A percentile compares a stretch with the other conserved stretches of the same genome.
Evolutionary conservation across 2,329 filamentous ascomycete species (phyloP).

Genomic region (Xylariaceae sp.): DNA sequence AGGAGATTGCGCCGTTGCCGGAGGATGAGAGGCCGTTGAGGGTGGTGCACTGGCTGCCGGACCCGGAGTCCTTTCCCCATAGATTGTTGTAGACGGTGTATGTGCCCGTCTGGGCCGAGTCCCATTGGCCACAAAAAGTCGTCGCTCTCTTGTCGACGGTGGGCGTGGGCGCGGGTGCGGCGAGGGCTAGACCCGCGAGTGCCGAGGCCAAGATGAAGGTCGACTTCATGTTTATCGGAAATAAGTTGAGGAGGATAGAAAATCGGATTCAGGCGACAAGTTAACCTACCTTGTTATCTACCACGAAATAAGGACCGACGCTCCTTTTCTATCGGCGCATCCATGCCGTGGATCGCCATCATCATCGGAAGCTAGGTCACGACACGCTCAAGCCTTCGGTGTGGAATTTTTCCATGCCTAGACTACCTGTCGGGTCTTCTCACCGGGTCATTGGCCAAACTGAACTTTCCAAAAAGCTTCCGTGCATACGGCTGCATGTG

Average conservation of each 20-base stretch:
- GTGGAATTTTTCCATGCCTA: constrained; percentile 9
- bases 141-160: constrained; percentile 17
- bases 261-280: no score
- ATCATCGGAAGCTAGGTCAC: not conserved
- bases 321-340: no score
- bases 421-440: not conserved
- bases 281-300: no score
- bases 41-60: constrained; percentile 39
- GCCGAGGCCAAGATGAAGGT: constrained; percentile 8
- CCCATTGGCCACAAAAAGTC: constrained; percentile 22
- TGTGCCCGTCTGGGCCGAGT: constrained; percentile 29
- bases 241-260: no score
- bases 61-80: constrained; percentile 39
- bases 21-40: constrained; percentile 32
- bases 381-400: constrained; percentile 4
- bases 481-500: no score
- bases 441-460: no score
- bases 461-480: no score
- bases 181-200: constrained; percentile 3
- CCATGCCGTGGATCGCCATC: no score
- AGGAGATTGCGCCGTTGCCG: constrained; percentile 32
- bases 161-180: constrained; percentile 16
- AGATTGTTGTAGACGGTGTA: constrained; percentile 50
- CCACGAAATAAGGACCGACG: no score
- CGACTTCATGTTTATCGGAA: constrained; percentile 14